Percentiles rank a stretch among this genome's conserved stretches.
Evolutionary conservation across 148 eudicot genomes (phyloP).

Genomic region (Polygonum maritimum): DNA sequence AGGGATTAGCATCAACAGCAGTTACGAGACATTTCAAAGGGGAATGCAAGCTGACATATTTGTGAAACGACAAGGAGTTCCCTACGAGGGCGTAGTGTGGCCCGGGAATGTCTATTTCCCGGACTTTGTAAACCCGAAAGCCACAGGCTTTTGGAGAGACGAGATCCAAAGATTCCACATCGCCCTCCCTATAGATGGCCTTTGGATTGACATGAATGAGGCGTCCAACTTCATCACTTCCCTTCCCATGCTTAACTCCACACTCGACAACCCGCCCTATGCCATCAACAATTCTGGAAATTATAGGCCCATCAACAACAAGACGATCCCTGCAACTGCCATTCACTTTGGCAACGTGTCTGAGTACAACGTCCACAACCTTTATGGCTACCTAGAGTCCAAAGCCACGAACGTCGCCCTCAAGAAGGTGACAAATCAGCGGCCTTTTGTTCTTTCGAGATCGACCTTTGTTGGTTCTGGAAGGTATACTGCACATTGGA

Average conservation of each 20-base stretch:
- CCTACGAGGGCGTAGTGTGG: constrained; percentile 44
- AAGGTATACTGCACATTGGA: constrained; percentile 50
- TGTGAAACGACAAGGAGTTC: constrained; percentile 37
- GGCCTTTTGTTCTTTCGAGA: constrained; percentile 39
- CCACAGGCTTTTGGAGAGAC: constrained; percentile 32
- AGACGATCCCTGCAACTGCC: constrained; percentile 37
- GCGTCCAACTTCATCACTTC: constrained; percentile 25
- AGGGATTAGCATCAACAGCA: constrained; percentile 28
- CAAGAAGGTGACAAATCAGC: constrained; percentile 22
- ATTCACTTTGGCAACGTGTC: constrained; percentile 31
- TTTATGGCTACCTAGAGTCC: constrained; percentile 46
- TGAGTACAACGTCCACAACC: constrained; percentile 41
- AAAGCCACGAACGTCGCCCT: constrained; percentile 37
- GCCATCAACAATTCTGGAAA: constrained; percentile 34
- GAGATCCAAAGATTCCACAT: constrained; percentile 32
- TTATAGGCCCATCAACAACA: constrained; percentile 20
- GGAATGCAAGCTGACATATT: constrained; percentile 37
- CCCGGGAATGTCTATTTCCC: constrained; percentile 48
- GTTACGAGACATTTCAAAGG: constrained; percentile 30
- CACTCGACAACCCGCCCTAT: constrained; percentile 47
- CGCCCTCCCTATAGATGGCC: constrained; percentile 26
- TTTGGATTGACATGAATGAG: constrained; percentile 50
- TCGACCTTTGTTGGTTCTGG: constrained; percentile 57
- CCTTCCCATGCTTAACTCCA: constrained; percentile 21
- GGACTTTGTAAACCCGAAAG: constrained; percentile 39